phyloP scores from a whole-genome alignment of 1,284 basidiomycete genomes.

The Leccinum huronense region DNA sequence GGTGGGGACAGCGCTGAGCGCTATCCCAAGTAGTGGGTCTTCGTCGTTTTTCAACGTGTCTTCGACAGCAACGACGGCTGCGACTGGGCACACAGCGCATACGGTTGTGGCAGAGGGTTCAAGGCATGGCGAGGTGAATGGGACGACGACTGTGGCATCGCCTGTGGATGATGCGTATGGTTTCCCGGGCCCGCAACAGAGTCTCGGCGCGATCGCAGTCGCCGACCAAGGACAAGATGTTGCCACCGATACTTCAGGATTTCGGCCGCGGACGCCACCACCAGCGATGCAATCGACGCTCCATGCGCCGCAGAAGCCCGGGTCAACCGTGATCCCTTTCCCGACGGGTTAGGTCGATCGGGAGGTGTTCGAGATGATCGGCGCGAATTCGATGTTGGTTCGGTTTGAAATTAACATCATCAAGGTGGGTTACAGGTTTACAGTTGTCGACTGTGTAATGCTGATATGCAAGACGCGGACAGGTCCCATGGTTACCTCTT shows the following conservation, averaged over 20 bases:
- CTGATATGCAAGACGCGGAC: not conserved
- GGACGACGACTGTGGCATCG: conserved; percentile 31
- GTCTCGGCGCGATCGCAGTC: conserved; percentile 37
- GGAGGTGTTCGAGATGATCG: conserved; percentile 71
- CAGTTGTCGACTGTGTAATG: not conserved
- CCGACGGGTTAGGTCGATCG: conserved; percentile 65
- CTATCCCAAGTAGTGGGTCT: conserved; percentile 69
- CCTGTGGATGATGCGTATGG: conserved; percentile 21
- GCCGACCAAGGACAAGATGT: conserved; percentile 53
- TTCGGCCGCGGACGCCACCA: conserved; percentile 33
- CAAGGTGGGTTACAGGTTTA: conserved; percentile 61
- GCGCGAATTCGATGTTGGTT: conserved; percentile 76
- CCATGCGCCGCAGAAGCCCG: conserved; percentile 22
- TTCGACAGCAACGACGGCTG: conserved; percentile 37
- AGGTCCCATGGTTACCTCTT: too few species aligned
- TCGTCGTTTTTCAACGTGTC: conserved; percentile 79
- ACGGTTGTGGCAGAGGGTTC: conserved; percentile 43
- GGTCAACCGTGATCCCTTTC: conserved; percentile 40
- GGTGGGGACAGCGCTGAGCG: conserved; percentile 51
- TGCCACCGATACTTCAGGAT: conserved; percentile 73
- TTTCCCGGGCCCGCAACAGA: conserved; percentile 20
- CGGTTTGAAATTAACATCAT: conserved; percentile 94
- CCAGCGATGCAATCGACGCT: conserved; percentile 12
- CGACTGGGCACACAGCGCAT: conserved; percentile 29
- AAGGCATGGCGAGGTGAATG: conserved; percentile 29